phyloP scores from a whole-genome alignment of 2,329 filamentous ascomycete species.

The Aspergillus felis region DNA sequence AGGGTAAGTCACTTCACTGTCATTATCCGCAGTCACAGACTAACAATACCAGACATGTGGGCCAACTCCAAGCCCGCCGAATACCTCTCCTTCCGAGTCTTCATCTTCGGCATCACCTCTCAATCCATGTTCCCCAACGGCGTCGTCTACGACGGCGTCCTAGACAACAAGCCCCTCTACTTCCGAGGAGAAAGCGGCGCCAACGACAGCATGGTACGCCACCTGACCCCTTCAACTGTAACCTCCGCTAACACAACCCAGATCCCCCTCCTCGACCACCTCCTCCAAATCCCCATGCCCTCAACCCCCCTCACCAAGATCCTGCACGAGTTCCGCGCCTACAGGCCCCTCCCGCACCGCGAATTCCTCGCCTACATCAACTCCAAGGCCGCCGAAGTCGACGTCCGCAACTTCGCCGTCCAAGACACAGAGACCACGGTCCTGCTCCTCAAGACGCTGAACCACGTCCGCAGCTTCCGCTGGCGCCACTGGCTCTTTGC shows the following conservation, averaged over 20 bases:
- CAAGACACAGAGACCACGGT: constrained; percentile 39
- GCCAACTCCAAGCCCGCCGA: constrained; percentile 74
- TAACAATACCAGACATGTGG: constrained; percentile 67
- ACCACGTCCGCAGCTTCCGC: constrained; percentile 48
- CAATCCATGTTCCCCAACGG: constrained; percentile 94
- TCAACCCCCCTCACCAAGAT: constrained; percentile 84
- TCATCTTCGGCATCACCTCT: constrained; percentile 92
- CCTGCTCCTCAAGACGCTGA: constrained; percentile 43
- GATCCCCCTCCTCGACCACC: constrained; percentile 83
- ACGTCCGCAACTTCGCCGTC: constrained; percentile 35
- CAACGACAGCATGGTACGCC: constrained; percentile 77
- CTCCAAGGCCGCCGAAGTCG: constrained; percentile 47
- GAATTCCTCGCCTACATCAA: constrained; percentile 74
- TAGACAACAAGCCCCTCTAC: constrained; percentile 64
- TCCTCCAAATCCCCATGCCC: constrained; percentile 83
- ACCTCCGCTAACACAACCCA: constrained; percentile 18
- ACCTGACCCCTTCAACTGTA: not conserved
- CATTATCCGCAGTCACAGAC: not conserved
- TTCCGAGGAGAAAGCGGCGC: constrained; percentile 93
- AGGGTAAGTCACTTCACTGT: constrained; percentile 46
- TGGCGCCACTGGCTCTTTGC: constrained; percentile 50
- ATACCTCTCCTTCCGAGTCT: constrained; percentile 88
- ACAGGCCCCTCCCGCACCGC: constrained; percentile 83
- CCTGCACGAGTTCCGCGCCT: constrained; percentile 69
- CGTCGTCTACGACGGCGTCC: constrained; percentile 82